Evolutionary conservation across 2,329 filamentous ascomycete genomes (phyloP).

Genomic region (Cordyceps cateniannulata): DNA sequence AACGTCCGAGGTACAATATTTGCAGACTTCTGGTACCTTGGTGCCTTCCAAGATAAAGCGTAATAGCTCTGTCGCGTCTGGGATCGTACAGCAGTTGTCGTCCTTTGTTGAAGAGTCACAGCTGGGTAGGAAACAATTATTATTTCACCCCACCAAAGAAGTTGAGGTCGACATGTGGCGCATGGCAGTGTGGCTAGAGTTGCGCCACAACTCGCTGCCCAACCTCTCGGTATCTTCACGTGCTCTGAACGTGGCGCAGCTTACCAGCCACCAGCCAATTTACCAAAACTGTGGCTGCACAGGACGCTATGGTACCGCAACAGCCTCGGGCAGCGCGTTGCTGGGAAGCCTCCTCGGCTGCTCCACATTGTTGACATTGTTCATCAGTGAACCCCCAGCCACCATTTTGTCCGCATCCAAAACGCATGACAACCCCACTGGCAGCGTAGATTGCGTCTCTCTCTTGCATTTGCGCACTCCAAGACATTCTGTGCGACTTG

Average conservation of each 20-base stretch:
- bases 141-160: constrained; percentile 13
- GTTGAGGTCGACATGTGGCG: constrained; percentile 8
- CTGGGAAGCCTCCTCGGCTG: constrained; percentile 14
- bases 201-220: neutral
- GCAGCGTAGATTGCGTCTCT: constrained; percentile 1
- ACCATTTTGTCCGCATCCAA: constrained; percentile 17
- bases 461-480: constrained; percentile 9
- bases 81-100: neutral
- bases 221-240: neutral
- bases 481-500: constrained; percentile 6
- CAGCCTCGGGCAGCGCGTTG: constrained; percentile 28
- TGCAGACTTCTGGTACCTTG: no score
- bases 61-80: neutral
- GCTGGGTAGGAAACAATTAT: neutral
- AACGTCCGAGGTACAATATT: no score
- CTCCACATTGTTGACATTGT: constrained; percentile 19
- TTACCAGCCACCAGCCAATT: neutral
- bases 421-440: constrained; percentile 14
- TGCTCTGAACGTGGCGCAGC: neutral
- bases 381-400: constrained; percentile 16
- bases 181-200: neutral
- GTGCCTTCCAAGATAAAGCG: neutral
- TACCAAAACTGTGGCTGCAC: constrained; percentile 1
- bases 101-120: constrained; percentile 12
- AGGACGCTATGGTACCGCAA: constrained; percentile 23